Evolutionary conservation across 495 filamentous ascomycete genomes (phyloP).

Genomic region (Chaetomium cochliodes): DNA sequence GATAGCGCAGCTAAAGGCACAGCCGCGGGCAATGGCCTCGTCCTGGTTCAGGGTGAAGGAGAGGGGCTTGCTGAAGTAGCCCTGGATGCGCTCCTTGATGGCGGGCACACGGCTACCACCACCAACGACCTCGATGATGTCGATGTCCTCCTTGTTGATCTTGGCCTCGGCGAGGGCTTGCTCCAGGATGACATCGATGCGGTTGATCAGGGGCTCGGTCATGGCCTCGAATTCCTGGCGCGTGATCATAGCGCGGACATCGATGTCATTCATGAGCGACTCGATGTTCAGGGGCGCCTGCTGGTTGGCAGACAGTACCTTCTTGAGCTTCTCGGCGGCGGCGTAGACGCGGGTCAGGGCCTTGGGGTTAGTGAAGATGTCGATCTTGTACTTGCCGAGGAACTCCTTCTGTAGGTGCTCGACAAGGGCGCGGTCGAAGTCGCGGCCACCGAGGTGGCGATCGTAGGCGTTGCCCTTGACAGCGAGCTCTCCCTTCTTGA

Average conservation of each 20-base stretch:
- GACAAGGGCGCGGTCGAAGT: slow-evolving; percentile 92
- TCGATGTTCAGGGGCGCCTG: slow-evolving; percentile 95
- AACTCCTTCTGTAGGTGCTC: slow-evolving; percentile 96
- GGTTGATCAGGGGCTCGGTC: slow-evolving; percentile 77
- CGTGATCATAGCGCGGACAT: slow-evolving; percentile 85
- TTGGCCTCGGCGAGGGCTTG: slow-evolving; percentile 89
- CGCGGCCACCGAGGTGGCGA: slow-evolving; percentile 93
- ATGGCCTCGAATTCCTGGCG: slow-evolving; percentile 92
- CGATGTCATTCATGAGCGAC: slow-evolving; percentile 96
- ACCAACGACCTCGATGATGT: slow-evolving; percentile 89
- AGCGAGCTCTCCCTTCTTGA: slow-evolving; percentile 92
- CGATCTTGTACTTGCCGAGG: slow-evolving; percentile 86
- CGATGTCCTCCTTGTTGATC: slow-evolving; percentile 86
- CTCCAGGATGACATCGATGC: slow-evolving; percentile 72
- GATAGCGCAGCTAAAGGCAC: slow-evolving; percentile 97
- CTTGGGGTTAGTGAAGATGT: slow-evolving; percentile 86
- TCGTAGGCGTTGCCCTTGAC: slow-evolving; percentile 93
- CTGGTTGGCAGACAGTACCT: slow-evolving; percentile 94
- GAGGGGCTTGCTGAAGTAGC: slow-evolving; percentile 86
- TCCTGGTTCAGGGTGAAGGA: slow-evolving; percentile 99
- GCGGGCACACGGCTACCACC: slow-evolving; percentile 92
- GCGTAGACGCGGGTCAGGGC: slow-evolving; percentile 80
- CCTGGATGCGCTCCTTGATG: slow-evolving; percentile 83
- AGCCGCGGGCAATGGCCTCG: slow-evolving; percentile 93
- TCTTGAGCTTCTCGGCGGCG: slow-evolving; percentile 97